Evolutionary conservation across 371 early-diverging fungal genomes (phyloP), one percentile per base, ranked within the genome.

Genomic region (Caulochytrium protostelioides): DNA sequence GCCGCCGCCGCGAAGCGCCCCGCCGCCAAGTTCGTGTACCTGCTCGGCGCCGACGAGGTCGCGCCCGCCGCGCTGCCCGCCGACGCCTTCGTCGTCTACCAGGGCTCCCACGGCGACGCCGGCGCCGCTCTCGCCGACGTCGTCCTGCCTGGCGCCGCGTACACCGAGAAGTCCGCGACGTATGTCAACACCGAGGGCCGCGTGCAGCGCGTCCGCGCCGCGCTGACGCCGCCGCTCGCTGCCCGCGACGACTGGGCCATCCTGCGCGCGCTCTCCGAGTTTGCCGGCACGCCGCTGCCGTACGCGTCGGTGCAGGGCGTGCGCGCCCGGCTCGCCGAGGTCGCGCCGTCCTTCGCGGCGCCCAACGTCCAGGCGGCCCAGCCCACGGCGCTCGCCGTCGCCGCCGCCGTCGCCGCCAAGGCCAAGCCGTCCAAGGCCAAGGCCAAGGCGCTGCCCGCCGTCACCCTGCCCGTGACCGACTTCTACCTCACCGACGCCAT

Each of bases 171-270:
- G 76, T 56, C 72, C 22, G 82, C 83, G 22, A 91, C 90, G 20
- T 92, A 63, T 44, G 76, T 89, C 43, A 91, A 87, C 70, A 87
- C 90, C 14, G 94, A 94, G 54, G 94, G 92, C 28, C 79, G 91
- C 32, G 57, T 86, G 32, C 89, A 91, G 52, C 58, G 70, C 43
- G 86, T 92, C 5, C 74, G 87, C 33, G 83, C 86, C 30, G 86
- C 91, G 14, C 87, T 91, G 17, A 69, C 78, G 33, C 74, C 85
- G 34, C 87, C 90, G 6, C 76, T 71, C 19, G 83, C 74, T 29
- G 82, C 91, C 12, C 83, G 91, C 41, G 92, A 90, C 46, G 94
- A 91, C 66, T 94, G 92, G 94, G 83, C 83, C 75, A 87, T 94
- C 38, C 64, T 94, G 39, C 79, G 94, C 37, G 94, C 94, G 6